phyloP scores from a whole-genome alignment of 805 yeast genomes.

The Myxozyma sirexii region DNA sequence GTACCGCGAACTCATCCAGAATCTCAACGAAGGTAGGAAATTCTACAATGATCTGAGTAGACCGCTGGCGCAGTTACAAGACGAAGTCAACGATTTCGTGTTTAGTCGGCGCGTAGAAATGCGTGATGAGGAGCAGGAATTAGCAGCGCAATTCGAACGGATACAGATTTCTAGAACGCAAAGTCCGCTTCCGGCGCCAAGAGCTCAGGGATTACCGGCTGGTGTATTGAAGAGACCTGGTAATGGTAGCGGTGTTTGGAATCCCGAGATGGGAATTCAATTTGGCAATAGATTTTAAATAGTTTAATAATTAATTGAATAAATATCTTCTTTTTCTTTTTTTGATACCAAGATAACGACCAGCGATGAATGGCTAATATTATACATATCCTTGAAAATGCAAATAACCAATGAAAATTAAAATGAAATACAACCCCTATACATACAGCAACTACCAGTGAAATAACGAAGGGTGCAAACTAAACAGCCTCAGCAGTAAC shows the following conservation, averaged over 20 bases:
- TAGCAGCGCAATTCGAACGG: slow-evolving; percentile 1
- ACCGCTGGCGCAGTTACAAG: slow-evolving; percentile 50
- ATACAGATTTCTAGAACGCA: background rate
- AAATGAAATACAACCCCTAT: background rate
- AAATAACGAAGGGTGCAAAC: no score
- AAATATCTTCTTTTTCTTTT: background rate
- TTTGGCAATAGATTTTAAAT: slow-evolving; percentile 22
- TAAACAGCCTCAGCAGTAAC: background rate
- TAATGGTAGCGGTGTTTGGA: slow-evolving; percentile 22
- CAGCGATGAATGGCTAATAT: background rate
- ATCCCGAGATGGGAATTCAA: slow-evolving; percentile 30
- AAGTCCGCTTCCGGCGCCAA: slow-evolving; percentile 31
- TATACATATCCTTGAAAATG: no score
- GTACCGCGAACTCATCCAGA: slow-evolving; percentile 58
- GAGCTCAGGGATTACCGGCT: slow-evolving; percentile 31
- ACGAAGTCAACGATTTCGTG: slow-evolving; percentile 57
- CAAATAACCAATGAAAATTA: background rate
- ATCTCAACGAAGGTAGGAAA: slow-evolving; percentile 66
- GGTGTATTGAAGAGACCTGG: slow-evolving; percentile 15
- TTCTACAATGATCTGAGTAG: slow-evolving; percentile 67
- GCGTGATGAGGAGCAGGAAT: slow-evolving; percentile 49
- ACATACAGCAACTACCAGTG: background rate
- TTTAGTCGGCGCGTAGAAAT: slow-evolving; percentile 56
- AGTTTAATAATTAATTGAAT: background rate
- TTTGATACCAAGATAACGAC: background rate